A percentile compares a stretch with the other conserved stretches of the same genome.
phyloP scores from a whole-genome alignment of 768 basidiomycete genomes.

The Xerocomus potaroensis region DNA sequence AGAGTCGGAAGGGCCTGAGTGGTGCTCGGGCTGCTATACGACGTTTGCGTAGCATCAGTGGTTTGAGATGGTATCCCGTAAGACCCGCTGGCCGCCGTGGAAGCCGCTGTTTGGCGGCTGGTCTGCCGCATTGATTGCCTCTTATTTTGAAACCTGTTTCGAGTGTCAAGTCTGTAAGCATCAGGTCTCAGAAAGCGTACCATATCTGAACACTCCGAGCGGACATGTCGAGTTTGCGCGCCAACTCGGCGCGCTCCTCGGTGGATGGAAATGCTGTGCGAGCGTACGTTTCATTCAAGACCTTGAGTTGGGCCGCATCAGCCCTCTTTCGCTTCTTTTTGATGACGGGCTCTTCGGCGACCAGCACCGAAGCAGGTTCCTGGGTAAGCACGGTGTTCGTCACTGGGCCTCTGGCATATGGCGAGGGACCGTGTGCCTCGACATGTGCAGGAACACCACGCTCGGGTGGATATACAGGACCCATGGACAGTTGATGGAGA shows the following conservation, averaged over 20 bases:
- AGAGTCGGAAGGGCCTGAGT: constrained; percentile 28
- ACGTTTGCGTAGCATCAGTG: constrained; percentile 30
- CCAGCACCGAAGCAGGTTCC: constrained; percentile 32
- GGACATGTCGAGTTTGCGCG: constrained; percentile 77
- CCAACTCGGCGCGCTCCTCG: constrained; percentile 75
- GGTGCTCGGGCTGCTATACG: constrained; percentile 34
- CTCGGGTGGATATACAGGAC: constrained; percentile 25
- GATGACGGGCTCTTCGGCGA: constrained; percentile 61
- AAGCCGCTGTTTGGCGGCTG: constrained; percentile 52
- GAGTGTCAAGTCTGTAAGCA: constrained; percentile 17
- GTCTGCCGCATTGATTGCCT: constrained; percentile 79
- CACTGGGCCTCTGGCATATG: constrained; percentile 44
- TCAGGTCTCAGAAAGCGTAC: constrained; percentile 37
- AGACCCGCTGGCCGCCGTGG: constrained; percentile 39
- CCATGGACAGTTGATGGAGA: constrained; percentile 26
- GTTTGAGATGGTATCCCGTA: constrained; percentile 41
- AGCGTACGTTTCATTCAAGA: constrained; percentile 74
- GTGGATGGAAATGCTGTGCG: constrained; percentile 87
- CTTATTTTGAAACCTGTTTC: constrained; percentile 80
- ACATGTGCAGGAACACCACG: constrained; percentile 39
- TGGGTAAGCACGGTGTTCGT: constrained; percentile 31
- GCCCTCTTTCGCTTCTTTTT: constrained; percentile 90
- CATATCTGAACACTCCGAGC: constrained; percentile 85
- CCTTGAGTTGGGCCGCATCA: constrained; percentile 72
- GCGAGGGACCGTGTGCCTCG: constrained; percentile 38